Evolutionary conservation across 2,329 filamentous ascomycete species (phyloP).

Genomic region (Trichoderma sp.): DNA sequence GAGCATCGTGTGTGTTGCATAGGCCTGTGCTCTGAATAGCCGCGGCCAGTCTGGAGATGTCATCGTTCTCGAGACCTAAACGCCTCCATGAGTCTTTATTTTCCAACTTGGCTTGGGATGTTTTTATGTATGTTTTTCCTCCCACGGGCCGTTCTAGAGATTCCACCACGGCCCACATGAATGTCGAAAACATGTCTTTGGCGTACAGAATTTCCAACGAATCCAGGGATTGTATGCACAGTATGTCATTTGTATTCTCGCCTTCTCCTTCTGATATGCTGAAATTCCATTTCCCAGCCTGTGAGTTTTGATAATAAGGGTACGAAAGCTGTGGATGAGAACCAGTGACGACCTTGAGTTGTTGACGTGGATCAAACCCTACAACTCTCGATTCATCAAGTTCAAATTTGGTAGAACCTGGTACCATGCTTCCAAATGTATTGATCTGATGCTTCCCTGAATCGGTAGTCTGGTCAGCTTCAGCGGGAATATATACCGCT

Average conservation of each 20-base stretch:
- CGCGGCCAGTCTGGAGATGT: neutral
- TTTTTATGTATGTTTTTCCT: neutral
- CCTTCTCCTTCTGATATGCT: neutral
- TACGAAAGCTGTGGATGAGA: neutral
- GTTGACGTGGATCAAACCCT: neutral
- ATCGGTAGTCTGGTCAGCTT: neutral
- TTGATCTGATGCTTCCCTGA: neutral
- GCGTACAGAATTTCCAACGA: constrained; percentile 24
- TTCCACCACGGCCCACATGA: constrained; percentile 32
- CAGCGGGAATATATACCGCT: neutral
- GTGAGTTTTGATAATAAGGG: neutral
- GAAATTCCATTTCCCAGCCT: neutral
- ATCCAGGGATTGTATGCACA: neutral
- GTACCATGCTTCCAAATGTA: neutral
- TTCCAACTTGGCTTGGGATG: no score
- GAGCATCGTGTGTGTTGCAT: neutral
- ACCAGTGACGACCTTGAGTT: neutral
- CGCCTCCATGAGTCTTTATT: neutral
- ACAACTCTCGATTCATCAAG: neutral
- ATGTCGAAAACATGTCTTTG: constrained; percentile 33
- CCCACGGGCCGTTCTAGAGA: constrained; percentile 2
- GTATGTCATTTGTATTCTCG: neutral
- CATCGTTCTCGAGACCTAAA: neutral
- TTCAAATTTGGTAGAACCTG: neutral
- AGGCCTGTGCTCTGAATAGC: neutral